phyloP scores from a whole-genome alignment of 129 eudicot species.

The Escallonia herrerae region DNA sequence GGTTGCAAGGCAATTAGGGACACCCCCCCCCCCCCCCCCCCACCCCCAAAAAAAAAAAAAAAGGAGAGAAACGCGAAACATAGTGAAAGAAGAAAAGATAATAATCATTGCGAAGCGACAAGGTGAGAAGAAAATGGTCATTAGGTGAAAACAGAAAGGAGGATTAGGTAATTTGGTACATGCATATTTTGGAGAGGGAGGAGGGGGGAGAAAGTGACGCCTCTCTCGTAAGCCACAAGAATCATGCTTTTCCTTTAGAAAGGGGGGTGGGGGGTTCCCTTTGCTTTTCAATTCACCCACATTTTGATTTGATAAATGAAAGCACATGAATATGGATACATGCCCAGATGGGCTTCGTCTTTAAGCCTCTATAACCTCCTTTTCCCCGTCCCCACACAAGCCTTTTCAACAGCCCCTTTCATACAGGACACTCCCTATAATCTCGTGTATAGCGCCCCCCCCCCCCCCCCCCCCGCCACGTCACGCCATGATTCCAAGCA shows the following conservation, averaged over 20 bases:
- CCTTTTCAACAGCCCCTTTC: not conserved
- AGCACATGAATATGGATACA: conserved; percentile 24
- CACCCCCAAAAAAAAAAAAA: not conserved
- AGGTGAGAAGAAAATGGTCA: not conserved
- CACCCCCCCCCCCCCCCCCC: not conserved
- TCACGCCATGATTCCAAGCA: not conserved
- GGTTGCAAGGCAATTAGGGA: not conserved
- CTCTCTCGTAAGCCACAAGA: conserved; percentile 55
- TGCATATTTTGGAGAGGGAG: not conserved
- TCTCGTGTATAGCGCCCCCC: conserved; percentile 24
- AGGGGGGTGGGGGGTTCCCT: conserved; percentile 9
- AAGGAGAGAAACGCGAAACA: too few species aligned
- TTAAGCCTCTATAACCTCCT: conserved; percentile 8
- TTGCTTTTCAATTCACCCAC: conserved; percentile 37
- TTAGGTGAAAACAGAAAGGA: not conserved
- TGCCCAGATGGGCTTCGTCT: conserved; percentile 22
- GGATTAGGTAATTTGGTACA: not conserved
- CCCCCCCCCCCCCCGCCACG: conserved; percentile 26
- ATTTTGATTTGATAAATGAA: conserved; percentile 18
- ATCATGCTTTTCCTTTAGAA: conserved; percentile 31
- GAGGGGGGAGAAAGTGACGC: conserved; percentile 24
- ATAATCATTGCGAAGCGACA: not conserved
- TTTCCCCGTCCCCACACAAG: not conserved
- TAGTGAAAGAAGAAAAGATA: too few species aligned
- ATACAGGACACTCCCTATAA: conserved; percentile 6